These are phyloP conservation scores for Hypocreales sp. DNA, from an alignment of 2,329 filamentous ascomycete genomes.

Conservation along the genomic window DNA sequence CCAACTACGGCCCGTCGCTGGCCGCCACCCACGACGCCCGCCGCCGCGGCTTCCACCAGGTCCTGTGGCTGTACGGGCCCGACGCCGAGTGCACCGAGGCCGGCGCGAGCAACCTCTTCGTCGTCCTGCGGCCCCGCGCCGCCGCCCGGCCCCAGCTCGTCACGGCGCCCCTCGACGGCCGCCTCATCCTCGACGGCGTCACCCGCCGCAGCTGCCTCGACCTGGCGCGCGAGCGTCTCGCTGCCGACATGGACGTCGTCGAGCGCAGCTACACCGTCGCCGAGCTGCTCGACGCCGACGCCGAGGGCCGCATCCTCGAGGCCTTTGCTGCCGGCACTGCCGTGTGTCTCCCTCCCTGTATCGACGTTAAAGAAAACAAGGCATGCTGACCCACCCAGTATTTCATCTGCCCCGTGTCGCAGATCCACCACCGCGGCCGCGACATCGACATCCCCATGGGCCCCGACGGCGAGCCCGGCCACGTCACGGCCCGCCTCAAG, in stretches of 20 bases:
- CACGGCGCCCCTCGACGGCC: conserved; percentile 69
- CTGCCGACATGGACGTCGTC: conserved; percentile 49
- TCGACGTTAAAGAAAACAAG: not conserved
- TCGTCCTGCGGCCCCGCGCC: conserved; percentile 50
- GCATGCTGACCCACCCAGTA: conserved; percentile 28
- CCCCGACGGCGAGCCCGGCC: conserved; percentile 28
- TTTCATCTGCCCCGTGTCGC: conserved; percentile 54
- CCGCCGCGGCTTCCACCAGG: conserved; percentile 64
- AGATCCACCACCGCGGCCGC: conserved; percentile 50
- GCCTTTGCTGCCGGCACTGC: conserved; percentile 80
- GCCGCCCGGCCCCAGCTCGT: conserved; percentile 47
- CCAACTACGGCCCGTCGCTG: conserved; percentile 81
- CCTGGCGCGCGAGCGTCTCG: conserved; percentile 48
- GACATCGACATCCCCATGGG: conserved; percentile 49
- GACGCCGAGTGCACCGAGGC: conserved; percentile 76
- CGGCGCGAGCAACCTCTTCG: conserved; percentile 83
- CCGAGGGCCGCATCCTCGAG: conserved; percentile 67
- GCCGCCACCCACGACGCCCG: conserved; percentile 64
- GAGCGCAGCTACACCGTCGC: conserved; percentile 73
- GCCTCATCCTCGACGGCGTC: conserved; percentile 76
- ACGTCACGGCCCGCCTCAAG: conserved; percentile 48
- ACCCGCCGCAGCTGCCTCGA: conserved; percentile 72
- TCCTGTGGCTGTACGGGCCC: conserved; percentile 81
- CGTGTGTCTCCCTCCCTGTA: conserved; percentile 31
- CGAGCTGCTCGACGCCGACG: conserved; percentile 56